Conservation (phyloP, 2,329 filamentous ascomycete species). For the Metarhizium humberi region DNA sequence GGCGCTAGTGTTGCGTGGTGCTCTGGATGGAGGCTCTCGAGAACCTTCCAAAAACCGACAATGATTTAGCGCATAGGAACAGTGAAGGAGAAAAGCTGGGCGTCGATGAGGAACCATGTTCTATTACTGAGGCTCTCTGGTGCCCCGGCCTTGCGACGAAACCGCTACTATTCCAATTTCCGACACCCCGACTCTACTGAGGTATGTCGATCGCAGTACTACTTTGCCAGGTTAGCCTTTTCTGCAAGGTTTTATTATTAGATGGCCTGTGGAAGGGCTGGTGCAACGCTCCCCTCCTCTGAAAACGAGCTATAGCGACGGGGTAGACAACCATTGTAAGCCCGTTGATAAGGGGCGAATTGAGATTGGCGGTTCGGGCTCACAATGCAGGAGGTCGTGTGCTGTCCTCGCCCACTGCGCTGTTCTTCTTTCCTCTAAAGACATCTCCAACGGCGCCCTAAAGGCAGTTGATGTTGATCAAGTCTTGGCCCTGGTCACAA, state of each 20-base stretch:
- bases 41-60: too few species aligned
- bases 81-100: neutral
- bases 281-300: conserved; percentile 1
- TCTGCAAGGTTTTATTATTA: conserved; percentile 1
- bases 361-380: neutral
- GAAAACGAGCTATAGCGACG: neutral
- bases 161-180: neutral
- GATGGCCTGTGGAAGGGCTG: neutral
- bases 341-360: neutral
- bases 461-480: too few species aligned
- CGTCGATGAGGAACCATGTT: too few species aligned
- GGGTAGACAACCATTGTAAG: neutral
- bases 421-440: neutral
- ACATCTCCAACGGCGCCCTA: too few species aligned
- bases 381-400: neutral
- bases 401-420: neutral
- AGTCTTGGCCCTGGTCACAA: neutral
- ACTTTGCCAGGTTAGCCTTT: neutral
- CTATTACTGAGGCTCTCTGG: neutral
- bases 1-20: neutral
- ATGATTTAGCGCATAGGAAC: neutral
- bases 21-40: neutral
- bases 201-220: neutral
- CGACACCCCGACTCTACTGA: neutral
- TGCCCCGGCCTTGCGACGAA: neutral